Percentiles rank a stretch among this genome's conserved stretches.
Conservation (phyloP, 2,329 filamentous ascomycete genomes). For the Trichoderma hamatum region DNA sequence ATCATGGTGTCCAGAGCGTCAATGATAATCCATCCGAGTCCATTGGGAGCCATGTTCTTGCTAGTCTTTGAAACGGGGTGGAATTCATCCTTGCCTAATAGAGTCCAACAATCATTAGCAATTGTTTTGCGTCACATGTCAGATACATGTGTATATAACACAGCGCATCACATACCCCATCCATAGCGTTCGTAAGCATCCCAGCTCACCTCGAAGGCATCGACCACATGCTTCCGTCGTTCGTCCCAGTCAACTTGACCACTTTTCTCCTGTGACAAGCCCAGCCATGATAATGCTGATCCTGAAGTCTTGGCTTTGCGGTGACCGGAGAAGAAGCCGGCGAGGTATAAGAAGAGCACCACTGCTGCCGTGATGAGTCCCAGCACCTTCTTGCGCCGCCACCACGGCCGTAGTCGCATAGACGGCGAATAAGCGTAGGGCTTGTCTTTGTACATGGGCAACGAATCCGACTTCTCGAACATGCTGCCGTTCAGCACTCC, state of each 20-base stretch:
- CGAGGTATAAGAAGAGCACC: slow-evolving; percentile 68
- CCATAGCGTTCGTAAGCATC: slow-evolving; percentile 89
- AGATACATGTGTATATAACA: background rate
- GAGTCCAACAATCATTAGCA: background rate
- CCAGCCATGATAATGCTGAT: slow-evolving; percentile 63
- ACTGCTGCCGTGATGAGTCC: slow-evolving; percentile 56
- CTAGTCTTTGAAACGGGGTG: slow-evolving; percentile 79
- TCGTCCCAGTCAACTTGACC: slow-evolving; percentile 70
- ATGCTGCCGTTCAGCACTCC: slow-evolving; percentile 58
- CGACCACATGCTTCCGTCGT: slow-evolving; percentile 78
- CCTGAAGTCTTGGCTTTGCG: slow-evolving; percentile 41
- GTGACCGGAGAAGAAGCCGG: slow-evolving; percentile 59
- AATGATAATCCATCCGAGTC: slow-evolving; percentile 97
- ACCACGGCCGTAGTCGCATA: slow-evolving; percentile 60
- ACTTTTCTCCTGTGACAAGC: slow-evolving; percentile 49
- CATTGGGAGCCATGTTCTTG: slow-evolving; percentile 81
- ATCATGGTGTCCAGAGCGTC: slow-evolving; percentile 96
- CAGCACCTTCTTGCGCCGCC: slow-evolving; percentile 65
- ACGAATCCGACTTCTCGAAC: slow-evolving; percentile 52
- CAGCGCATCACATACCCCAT: slow-evolving; percentile 70
- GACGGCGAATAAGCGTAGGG: slow-evolving; percentile 73
- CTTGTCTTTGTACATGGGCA: slow-evolving; percentile 99
- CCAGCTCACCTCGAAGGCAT: slow-evolving; percentile 91
- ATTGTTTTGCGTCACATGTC: background rate
- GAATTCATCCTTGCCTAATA: slow-evolving; percentile 77